Evolutionary conservation across 768 basidiomycete species (phyloP).

Genomic region (Xanthoconium stramineum): DNA sequence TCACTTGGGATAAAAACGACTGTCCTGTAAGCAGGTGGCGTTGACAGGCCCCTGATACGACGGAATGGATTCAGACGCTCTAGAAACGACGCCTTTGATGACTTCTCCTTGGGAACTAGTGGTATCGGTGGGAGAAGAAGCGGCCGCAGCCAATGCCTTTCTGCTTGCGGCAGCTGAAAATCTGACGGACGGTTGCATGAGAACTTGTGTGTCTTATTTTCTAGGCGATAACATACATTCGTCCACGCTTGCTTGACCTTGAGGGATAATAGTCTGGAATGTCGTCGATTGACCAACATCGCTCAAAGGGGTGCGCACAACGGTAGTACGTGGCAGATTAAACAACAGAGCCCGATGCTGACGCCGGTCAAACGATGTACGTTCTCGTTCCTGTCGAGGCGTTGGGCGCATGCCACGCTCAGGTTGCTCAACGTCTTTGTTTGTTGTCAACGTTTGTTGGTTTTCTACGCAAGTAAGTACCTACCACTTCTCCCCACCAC

Average conservation of each 20-base stretch:
- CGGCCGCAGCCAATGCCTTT: neutral
- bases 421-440: neutral
- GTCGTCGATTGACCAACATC: neutral
- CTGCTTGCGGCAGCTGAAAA: neutral
- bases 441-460: neutral
- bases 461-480: neutral
- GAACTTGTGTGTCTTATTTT: neutral
- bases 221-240: slow-evolving; percentile 3
- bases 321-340: neutral
- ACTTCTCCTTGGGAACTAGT: neutral
- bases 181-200: slow-evolving; percentile 5
- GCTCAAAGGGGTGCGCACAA: neutral
- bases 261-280: neutral
- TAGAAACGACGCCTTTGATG: slow-evolving; percentile 1
- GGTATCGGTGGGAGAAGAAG: neutral
- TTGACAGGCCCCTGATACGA: neutral
- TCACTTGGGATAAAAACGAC: slow-evolving; percentile 2
- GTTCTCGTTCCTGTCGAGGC: slow-evolving; percentile 1
- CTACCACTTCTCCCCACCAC: slow-evolving; percentile 7
- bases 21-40: neutral
- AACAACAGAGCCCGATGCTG: neutral
- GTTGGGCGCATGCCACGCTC: neutral
- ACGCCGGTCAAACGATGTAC: neutral
- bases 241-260: neutral
- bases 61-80: slow-evolving; percentile 14